Conservation (phyloP, 2,329 filamentous ascomycete species). For the Xylaria hypoxylon region DNA sequence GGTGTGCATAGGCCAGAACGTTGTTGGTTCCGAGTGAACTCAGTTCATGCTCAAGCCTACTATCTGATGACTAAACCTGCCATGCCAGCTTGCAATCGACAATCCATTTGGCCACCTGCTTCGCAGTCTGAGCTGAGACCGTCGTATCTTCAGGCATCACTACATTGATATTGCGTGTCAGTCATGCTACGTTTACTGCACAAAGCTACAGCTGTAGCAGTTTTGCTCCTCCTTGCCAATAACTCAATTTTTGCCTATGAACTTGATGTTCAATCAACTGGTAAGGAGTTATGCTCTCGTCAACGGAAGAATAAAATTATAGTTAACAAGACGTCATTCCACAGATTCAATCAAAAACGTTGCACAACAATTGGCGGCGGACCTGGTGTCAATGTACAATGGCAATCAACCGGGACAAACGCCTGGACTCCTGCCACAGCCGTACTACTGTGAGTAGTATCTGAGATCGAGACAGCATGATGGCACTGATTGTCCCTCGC, state of each 20-base stretch:
- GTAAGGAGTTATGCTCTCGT: slow-evolving; percentile 34
- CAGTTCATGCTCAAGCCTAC: neutral
- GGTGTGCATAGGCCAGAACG: neutral
- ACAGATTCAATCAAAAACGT: slow-evolving; percentile 63
- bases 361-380: slow-evolving; percentile 63
- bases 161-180: slow-evolving; percentile 14
- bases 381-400: slow-evolving; percentile 62
- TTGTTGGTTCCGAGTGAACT: neutral
- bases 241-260: slow-evolving; percentile 41
- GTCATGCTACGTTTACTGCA: slow-evolving; percentile 43
- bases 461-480: neutral
- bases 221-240: slow-evolving; percentile 30
- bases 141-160: neutral
- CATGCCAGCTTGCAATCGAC: neutral
- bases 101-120: neutral
- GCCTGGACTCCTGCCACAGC: slow-evolving; percentile 64
- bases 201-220: slow-evolving; percentile 38
- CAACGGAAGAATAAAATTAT: neutral
- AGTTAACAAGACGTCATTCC: slow-evolving; percentile 21
- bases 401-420: slow-evolving; percentile 63
- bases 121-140: neutral
- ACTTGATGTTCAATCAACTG: slow-evolving; percentile 46
- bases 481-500: slow-evolving; percentile 27
- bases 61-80: slow-evolving; percentile 2
- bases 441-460: slow-evolving; percentile 64